Percentiles rank a stretch among this genome's conserved stretches.
These are phyloP conservation scores for Rhodotorula taiwanensis DNA, from an alignment of 768 basidiomycete species.

Conservation along the genomic window DNA sequence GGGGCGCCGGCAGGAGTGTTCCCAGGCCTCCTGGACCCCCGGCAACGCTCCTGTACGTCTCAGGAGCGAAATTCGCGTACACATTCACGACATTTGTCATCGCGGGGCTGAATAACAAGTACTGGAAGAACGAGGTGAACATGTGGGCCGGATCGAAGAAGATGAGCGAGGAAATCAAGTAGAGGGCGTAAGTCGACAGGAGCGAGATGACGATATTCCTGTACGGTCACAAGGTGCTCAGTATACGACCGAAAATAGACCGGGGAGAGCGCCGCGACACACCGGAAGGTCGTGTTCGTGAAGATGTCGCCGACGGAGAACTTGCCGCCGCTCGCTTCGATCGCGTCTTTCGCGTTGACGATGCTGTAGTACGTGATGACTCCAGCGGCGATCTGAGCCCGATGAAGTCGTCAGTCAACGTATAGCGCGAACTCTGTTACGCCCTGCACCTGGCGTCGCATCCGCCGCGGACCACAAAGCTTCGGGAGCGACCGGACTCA, in stretches of 20 bases:
- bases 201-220: slow-evolving; percentile 74
- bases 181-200: slow-evolving; percentile 80
- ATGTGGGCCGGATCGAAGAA: slow-evolving; percentile 97
- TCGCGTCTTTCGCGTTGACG: slow-evolving; percentile 52
- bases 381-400: slow-evolving; percentile 60
- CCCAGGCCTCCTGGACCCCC: background rate
- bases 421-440: too few species aligned
- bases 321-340: slow-evolving; percentile 48
- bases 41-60: slow-evolving; percentile 32
- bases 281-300: slow-evolving; percentile 55
- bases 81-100: slow-evolving; percentile 73
- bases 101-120: slow-evolving; percentile 81
- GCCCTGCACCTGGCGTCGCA: too few species aligned
- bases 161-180: slow-evolving; percentile 70
- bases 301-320: slow-evolving; percentile 60
- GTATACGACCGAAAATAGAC: background rate
- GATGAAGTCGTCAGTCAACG: background rate
- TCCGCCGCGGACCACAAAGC: too few species aligned
- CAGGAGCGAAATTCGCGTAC: slow-evolving; percentile 7
- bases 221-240: background rate
- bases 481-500: slow-evolving; percentile 44
- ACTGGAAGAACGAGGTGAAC: slow-evolving; percentile 93
- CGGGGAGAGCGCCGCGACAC: background rate
- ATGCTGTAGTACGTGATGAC: slow-evolving; percentile 78
- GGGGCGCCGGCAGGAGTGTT: too few species aligned